These are phyloP conservation scores for Prinsepia uniflora DNA, from an alignment of 306 rosid species.

Conservation along the genomic window DNA sequence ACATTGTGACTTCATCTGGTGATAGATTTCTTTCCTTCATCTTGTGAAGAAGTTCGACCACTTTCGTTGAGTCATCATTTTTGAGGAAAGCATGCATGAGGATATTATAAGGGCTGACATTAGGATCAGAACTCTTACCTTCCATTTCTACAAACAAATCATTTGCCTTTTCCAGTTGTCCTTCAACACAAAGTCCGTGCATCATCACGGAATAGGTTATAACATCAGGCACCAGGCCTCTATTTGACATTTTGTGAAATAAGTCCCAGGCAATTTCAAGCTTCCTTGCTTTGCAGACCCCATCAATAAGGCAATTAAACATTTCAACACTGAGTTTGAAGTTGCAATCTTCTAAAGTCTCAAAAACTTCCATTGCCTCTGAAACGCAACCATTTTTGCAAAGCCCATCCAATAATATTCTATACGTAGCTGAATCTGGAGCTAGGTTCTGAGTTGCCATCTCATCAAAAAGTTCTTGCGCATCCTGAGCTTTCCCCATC, in stretches of 20 bases:
- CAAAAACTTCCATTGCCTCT: constrained; percentile 42
- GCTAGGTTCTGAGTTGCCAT: constrained; percentile 32
- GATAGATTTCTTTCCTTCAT: constrained; percentile 32
- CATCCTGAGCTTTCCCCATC: constrained; percentile 37
- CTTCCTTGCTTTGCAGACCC: constrained; percentile 32
- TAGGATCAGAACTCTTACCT: constrained; percentile 39
- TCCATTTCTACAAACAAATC: constrained; percentile 37
- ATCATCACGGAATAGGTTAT: constrained; percentile 40
- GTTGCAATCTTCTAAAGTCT: constrained; percentile 18
- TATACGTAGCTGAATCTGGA: constrained; percentile 26
- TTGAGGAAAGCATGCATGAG: constrained; percentile 38
- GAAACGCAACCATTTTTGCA: constrained; percentile 33
- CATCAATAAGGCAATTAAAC: constrained; percentile 27
- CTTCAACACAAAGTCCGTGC: constrained; percentile 37
- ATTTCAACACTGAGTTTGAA: constrained; percentile 13
- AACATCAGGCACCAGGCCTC: constrained; percentile 24
- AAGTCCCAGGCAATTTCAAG: constrained; percentile 36
- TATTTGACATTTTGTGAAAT: constrained; percentile 22
- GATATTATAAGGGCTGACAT: constrained; percentile 28
- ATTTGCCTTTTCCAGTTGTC: constrained; percentile 38
- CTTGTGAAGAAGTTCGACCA: constrained; percentile 45
- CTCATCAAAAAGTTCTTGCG: constrained; percentile 27
- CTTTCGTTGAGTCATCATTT: constrained; percentile 27
- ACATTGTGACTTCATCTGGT: constrained; percentile 36
- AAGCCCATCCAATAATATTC: constrained; percentile 33